Percentiles rank a stretch among this genome's conserved stretches.
Conservation (phyloP, 495 filamentous ascomycete genomes). For the Cercophora samala region DNA sequence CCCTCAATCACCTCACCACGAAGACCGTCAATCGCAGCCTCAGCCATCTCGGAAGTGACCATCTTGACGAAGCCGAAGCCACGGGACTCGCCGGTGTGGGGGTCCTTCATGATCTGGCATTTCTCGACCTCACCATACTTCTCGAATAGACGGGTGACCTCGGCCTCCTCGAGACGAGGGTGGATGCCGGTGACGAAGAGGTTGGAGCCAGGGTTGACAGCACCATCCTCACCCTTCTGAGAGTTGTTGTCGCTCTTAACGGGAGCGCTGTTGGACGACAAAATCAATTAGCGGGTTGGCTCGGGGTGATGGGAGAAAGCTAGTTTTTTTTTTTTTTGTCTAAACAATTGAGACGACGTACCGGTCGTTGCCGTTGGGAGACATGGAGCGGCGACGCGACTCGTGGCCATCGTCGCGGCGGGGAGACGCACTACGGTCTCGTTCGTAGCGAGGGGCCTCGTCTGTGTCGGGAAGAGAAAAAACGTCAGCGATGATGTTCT, state of each 20-base stretch:
- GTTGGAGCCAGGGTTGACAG: constrained; percentile 90
- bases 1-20: constrained; percentile 95
- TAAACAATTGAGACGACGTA: constrained; percentile 45
- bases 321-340: background rate
- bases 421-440: constrained; percentile 88
- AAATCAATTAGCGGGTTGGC: constrained; percentile 11
- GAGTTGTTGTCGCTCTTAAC: constrained; percentile 36
- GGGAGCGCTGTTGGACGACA: constrained; percentile 22
- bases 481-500: background rate
- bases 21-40: constrained; percentile 93
- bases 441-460: constrained; percentile 70
- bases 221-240: constrained; percentile 69
- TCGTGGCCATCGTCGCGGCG: constrained; percentile 69
- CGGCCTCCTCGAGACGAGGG: constrained; percentile 84
- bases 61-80: constrained; percentile 99
- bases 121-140: constrained; percentile 99
- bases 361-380: constrained; percentile 68
- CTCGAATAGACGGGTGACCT: constrained; percentile 92
- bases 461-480: constrained; percentile 44
- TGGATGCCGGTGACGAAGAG: constrained; percentile 99
- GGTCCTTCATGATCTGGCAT: constrained; percentile 99
- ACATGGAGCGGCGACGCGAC: constrained; percentile 71
- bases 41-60: constrained; percentile 86
- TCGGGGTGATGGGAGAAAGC: background rate
- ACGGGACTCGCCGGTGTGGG: constrained; percentile 95